phyloP scores from a whole-genome alignment of 768 basidiomycete genomes.

The Auriscalpium vulgare region DNA sequence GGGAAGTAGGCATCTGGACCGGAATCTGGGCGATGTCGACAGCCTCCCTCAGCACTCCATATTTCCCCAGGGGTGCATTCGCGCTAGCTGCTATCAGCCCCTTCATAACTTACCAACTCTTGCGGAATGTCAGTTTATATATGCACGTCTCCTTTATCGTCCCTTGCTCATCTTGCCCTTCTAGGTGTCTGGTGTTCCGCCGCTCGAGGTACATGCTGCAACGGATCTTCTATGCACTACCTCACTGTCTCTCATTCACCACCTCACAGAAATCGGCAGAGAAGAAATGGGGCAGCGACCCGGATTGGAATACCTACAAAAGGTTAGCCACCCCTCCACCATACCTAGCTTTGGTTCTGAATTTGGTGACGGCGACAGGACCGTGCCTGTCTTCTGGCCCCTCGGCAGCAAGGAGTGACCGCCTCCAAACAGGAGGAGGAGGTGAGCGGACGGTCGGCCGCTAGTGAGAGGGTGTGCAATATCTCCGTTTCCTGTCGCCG shows the following conservation, averaged over 20 bases:
- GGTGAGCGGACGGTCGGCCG: no score
- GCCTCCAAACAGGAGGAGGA: not conserved
- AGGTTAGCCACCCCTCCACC: slow-evolving; percentile 26
- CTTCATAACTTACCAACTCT: slow-evolving; percentile 53
- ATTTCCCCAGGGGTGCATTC: slow-evolving; percentile 37
- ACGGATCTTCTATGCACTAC: not conserved
- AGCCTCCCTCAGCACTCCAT: slow-evolving; percentile 35
- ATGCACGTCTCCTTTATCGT: not conserved
- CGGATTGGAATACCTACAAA: slow-evolving; percentile 53
- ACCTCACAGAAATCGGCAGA: slow-evolving; percentile 32
- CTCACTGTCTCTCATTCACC: not conserved
- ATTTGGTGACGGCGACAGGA: slow-evolving; percentile 15
- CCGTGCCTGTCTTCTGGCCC: slow-evolving; percentile 30
- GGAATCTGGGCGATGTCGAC: slow-evolving; percentile 56
- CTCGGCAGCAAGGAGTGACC: slow-evolving; percentile 6
- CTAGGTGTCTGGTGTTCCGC: slow-evolving; percentile 63
- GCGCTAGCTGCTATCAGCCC: slow-evolving; percentile 49
- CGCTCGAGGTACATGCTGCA: slow-evolving; percentile 39
- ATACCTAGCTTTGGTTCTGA: not conserved
- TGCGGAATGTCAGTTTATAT: slow-evolving; percentile 36
- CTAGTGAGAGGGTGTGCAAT: no score
- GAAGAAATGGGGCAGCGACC: slow-evolving; percentile 46
- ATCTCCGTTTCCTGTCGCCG: no score
- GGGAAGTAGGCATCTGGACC: slow-evolving; percentile 63
- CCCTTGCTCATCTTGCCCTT: not conserved